Evolutionary conservation across 2,329 filamentous ascomycete genomes (phyloP).

Genomic region (Harringtonia lauricola): DNA sequence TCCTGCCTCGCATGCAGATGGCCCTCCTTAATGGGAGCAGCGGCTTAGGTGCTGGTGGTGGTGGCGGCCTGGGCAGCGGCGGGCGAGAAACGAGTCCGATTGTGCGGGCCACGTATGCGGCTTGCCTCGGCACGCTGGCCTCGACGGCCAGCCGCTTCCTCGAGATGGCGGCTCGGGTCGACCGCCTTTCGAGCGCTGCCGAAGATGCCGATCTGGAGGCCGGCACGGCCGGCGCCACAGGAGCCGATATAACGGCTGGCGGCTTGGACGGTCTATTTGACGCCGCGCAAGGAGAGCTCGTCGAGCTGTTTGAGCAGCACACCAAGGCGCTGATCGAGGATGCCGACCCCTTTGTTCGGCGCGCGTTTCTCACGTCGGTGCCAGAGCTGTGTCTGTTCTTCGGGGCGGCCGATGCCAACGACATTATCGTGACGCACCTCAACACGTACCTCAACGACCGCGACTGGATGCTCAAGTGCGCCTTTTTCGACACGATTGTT

Average conservation of each 20-base stretch:
- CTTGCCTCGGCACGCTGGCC: conserved; percentile 80
- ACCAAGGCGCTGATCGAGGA: conserved; percentile 88
- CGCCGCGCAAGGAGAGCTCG: conserved; percentile 69
- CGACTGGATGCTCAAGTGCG: conserved; percentile 93
- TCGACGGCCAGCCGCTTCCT: conserved; percentile 76
- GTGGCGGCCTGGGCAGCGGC: neutral
- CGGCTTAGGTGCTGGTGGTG: neutral
- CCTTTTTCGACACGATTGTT: conserved; percentile 92
- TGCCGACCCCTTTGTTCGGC: conserved; percentile 69
- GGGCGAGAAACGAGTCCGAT: conserved; percentile 31
- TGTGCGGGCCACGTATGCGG: conserved; percentile 84
- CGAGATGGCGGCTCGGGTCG: conserved; percentile 42
- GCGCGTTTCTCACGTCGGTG: conserved; percentile 86
- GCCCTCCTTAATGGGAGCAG: conserved; percentile 37
- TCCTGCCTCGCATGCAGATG: conserved; percentile 51
- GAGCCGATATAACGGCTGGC: neutral
- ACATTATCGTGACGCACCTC: conserved; percentile 90
- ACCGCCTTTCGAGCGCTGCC: conserved; percentile 3
- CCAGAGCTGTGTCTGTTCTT: conserved; percentile 92
- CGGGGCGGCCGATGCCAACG: conserved; percentile 79
- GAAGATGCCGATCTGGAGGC: conserved; percentile 23
- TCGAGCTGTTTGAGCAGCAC: conserved; percentile 75
- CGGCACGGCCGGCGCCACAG: conserved; percentile 14
- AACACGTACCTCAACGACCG: conserved; percentile 96
- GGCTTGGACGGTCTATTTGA: conserved; percentile 75